phyloP scores from a whole-genome alignment of 1,284 basidiomycete species.

The Hemileia vastatrix region DNA sequence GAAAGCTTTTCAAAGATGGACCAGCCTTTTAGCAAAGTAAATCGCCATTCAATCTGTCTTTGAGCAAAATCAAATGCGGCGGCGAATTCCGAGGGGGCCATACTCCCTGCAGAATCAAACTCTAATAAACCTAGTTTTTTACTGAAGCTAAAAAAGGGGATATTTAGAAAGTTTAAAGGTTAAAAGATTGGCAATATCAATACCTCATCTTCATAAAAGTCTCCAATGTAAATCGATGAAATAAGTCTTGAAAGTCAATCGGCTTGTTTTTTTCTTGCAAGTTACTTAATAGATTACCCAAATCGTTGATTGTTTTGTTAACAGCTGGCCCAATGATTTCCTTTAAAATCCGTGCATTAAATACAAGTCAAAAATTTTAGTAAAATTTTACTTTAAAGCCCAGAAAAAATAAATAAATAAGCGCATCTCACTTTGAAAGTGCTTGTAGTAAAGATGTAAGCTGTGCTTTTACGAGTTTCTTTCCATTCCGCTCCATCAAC shows the following conservation, averaged over 20 bases:
- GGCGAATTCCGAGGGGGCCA: not conserved
- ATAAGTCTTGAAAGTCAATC: slow-evolving; percentile 7
- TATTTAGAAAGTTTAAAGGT: too few relatives aligned
- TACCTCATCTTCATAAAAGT: slow-evolving; percentile 19
- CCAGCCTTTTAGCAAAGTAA: slow-evolving; percentile 7
- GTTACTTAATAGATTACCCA: not conserved
- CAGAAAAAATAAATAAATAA: not conserved
- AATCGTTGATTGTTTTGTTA: slow-evolving; percentile 5
- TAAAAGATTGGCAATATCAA: too few relatives aligned
- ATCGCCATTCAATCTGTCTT: slow-evolving; percentile 9
- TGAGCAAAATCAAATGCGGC: slow-evolving; percentile 11
- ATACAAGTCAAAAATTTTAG: not conserved
- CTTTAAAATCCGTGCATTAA: not conserved
- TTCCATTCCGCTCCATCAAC: not conserved
- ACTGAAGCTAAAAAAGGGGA: too few relatives aligned
- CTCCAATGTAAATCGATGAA: slow-evolving; percentile 14
- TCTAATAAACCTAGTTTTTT: too few relatives aligned
- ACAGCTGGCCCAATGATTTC: slow-evolving; percentile 4
- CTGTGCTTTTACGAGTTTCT: not conserved
- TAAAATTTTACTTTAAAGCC: too few relatives aligned
- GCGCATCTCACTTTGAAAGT: not conserved
- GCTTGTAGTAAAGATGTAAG: not conserved
- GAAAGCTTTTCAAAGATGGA: slow-evolving; percentile 1
- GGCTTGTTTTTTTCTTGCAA: not conserved
- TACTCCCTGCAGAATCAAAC: too few relatives aligned